phyloP scores from a whole-genome alignment of 495 filamentous ascomycete species.

The Podospora anserina region DNA sequence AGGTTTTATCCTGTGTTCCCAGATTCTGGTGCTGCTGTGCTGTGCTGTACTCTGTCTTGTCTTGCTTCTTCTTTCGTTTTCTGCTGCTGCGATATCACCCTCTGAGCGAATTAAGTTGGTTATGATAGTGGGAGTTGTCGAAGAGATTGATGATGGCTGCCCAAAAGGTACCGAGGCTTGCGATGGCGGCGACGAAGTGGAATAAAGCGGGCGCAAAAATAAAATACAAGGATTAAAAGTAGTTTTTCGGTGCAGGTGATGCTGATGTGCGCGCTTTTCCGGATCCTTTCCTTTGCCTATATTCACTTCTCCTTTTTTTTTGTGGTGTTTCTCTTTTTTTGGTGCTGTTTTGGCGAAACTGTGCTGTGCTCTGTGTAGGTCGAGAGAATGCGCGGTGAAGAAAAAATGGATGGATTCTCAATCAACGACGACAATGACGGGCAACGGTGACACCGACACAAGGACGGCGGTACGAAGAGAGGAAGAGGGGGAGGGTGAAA shows the following conservation, averaged over 20 bases:
- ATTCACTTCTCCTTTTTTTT: slow-evolving; percentile 17
- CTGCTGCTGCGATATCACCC: background rate
- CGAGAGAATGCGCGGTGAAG: slow-evolving; percentile 29
- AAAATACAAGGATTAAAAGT: slow-evolving; percentile 43
- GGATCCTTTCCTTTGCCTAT: slow-evolving; percentile 23
- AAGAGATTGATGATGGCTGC: slow-evolving; percentile 10
- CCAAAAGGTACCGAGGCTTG: background rate
- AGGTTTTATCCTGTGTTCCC: slow-evolving; percentile 12
- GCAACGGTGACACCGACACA: slow-evolving; percentile 30
- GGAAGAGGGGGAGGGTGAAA: slow-evolving; percentile 45
- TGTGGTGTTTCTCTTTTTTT: slow-evolving; percentile 16
- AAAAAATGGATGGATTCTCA: slow-evolving; percentile 20
- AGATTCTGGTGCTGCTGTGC: background rate
- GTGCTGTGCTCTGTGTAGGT: slow-evolving; percentile 12
- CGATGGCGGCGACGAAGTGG: slow-evolving; percentile 22
- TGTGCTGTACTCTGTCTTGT: background rate
- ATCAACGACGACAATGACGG: slow-evolving; percentile 32
- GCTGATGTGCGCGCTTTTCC: slow-evolving; percentile 16
- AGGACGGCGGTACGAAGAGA: slow-evolving; percentile 36
- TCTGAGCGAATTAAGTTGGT: slow-evolving; percentile 16
- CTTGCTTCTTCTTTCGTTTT: background rate
- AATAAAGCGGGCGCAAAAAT: slow-evolving; percentile 27
- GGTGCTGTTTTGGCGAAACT: slow-evolving; percentile 4
- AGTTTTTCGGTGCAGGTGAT: slow-evolving; percentile 22
- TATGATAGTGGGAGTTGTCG: background rate